These are phyloP conservation scores for Scleroderma citrinum DNA, from an alignment of 768 basidiomycete species.

Conservation along the genomic window DNA sequence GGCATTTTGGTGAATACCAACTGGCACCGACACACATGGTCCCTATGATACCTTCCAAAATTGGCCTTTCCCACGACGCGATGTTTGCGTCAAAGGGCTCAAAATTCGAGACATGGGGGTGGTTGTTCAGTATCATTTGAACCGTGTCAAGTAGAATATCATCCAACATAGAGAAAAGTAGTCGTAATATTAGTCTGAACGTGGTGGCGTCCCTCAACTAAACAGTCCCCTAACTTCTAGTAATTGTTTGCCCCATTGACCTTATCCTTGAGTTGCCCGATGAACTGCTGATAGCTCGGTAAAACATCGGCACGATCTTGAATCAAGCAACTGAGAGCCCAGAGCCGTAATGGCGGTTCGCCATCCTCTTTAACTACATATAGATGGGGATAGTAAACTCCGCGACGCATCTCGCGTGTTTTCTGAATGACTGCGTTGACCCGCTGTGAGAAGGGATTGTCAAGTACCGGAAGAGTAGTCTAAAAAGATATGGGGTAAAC, in stretches of 20 bases:
- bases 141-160: not conserved
- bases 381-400: conserved; percentile 88
- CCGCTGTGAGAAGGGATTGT: conserved; percentile 94
- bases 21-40: too few relatives aligned
- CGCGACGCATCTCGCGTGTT: conserved; percentile 88
- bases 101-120: not conserved
- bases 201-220: not conserved
- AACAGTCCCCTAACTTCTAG: conserved; percentile 5
- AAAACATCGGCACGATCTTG: conserved; percentile 94
- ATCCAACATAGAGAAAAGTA: not conserved
- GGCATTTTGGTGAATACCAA: conserved; percentile 91
- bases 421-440: conserved; percentile 93
- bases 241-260: conserved; percentile 32
- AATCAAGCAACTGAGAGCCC: conserved; percentile 91
- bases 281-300: conserved; percentile 95
- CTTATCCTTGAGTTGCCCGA: conserved; percentile 87
- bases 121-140: not conserved
- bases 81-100: too few relatives aligned
- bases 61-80: too few relatives aligned
- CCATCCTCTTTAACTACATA: conserved; percentile 98
- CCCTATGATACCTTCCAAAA: too few relatives aligned
- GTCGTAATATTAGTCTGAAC: conserved; percentile 2
- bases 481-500: conserved; percentile 23
- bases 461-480: conserved; percentile 85
- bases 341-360: conserved; percentile 87